Conservation (phyloP, 1,284 basidiomycete genomes). For the Spongispora temasekensis region DNA sequence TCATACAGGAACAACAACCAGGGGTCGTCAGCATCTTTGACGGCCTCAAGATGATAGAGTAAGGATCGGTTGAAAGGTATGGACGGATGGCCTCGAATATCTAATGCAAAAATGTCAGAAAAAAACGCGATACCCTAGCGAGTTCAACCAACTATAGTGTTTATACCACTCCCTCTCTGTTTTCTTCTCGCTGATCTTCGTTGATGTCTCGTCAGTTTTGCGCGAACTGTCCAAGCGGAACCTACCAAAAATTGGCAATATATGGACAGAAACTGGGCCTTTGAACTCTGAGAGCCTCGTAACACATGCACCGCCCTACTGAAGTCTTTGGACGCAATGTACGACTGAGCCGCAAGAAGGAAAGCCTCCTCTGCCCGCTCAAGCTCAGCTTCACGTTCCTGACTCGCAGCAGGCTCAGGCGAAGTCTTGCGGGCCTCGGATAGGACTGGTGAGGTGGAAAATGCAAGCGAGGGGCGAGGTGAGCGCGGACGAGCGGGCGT, state of each 20-base stretch:
- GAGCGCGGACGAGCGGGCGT: constrained; percentile 51
- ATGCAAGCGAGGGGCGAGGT: constrained; percentile 38
- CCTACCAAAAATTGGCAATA: constrained; percentile 88
- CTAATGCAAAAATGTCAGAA: constrained; percentile 39
- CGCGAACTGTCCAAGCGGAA: constrained; percentile 13
- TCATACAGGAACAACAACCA: constrained; percentile 83
- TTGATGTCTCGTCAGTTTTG: constrained; percentile 2
- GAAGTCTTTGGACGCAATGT: constrained; percentile 81
- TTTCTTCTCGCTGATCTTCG: constrained; percentile 65
- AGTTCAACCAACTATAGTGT: constrained; percentile 57
- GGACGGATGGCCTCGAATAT: constrained; percentile 72
- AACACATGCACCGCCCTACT: constrained; percentile 73
- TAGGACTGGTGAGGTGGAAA: constrained; percentile 41
- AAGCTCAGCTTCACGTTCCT: constrained; percentile 45
- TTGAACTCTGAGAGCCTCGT: constrained; percentile 62
- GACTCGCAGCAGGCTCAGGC: constrained; percentile 26
- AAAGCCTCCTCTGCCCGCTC: constrained; percentile 68
- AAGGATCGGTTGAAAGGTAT: constrained; percentile 68
- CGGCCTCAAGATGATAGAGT: constrained; percentile 58
- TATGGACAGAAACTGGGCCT: constrained; percentile 75
- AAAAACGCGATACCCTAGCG: neutral
- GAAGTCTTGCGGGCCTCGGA: constrained; percentile 31
- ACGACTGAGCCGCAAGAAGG: constrained; percentile 72
- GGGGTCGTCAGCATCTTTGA: constrained; percentile 67
- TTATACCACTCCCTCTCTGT: constrained; percentile 73